These are phyloP conservation scores for Pseudonectria buxi DNA, from an alignment of 2,329 filamentous ascomycete genomes.

Conservation along the genomic window DNA sequence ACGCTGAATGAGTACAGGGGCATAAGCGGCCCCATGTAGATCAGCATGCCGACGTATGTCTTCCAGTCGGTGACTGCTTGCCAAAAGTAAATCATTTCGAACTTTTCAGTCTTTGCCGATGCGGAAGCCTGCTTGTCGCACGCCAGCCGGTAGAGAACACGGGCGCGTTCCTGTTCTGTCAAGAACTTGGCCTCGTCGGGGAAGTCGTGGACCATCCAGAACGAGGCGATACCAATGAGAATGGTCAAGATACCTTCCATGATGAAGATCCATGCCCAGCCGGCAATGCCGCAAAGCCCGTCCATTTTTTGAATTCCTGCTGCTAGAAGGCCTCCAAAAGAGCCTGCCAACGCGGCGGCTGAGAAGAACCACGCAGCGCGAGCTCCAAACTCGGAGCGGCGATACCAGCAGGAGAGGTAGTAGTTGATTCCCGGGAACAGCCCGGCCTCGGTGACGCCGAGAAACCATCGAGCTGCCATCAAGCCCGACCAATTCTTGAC, in stretches of 20 bases:
- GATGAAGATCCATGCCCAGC: conserved; percentile 63
- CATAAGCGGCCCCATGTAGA: conserved; percentile 72
- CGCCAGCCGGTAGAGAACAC: conserved; percentile 65
- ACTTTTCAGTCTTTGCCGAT: conserved; percentile 68
- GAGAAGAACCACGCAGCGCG: conserved; percentile 79
- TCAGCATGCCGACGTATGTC: conserved; percentile 65
- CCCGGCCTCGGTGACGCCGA: conserved; percentile 68
- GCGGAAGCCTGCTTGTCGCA: conserved; percentile 69
- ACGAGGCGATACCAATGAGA: conserved; percentile 59
- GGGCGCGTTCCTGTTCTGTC: conserved; percentile 58
- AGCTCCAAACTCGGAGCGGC: conserved; percentile 70
- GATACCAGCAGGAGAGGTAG: conserved; percentile 81
- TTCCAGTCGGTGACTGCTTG: conserved; percentile 75
- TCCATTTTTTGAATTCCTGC: conserved; percentile 66
- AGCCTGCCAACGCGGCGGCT: conserved; percentile 71
- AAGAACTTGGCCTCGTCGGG: conserved; percentile 72
- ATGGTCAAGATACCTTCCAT: conserved; percentile 66
- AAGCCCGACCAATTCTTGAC: conserved; percentile 56
- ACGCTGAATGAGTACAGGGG: conserved; percentile 69
- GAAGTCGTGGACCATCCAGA: conserved; percentile 79
- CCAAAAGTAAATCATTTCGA: conserved; percentile 67
- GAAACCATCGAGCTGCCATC: conserved; percentile 62
- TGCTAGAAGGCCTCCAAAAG: conserved; percentile 67
- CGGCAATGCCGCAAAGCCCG: conserved; percentile 48
- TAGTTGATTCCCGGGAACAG: conserved; percentile 73